Percentiles rank a stretch among this genome's conserved stretches.
phyloP scores from a whole-genome alignment of 345 rosid genomes.

The Conringia planisiliqua region DNA sequence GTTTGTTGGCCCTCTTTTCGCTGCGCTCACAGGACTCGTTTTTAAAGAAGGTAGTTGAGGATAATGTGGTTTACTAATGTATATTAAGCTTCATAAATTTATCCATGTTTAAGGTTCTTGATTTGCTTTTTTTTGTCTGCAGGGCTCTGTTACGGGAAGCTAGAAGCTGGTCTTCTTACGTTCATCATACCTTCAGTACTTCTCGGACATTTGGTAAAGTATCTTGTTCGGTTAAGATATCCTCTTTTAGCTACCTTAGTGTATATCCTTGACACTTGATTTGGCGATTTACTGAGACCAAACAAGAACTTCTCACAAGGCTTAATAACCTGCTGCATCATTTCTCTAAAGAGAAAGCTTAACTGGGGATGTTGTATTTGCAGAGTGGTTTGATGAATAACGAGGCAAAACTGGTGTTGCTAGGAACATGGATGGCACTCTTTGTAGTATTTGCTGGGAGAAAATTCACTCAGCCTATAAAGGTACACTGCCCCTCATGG shows the following conservation, averaged over 20 bases:
- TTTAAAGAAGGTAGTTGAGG: constrained; percentile 76
- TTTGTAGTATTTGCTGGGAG: constrained; percentile 84
- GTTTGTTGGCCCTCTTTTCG: constrained; percentile 94
- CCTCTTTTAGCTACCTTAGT: constrained; percentile 3
- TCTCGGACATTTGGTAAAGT: constrained; percentile 84
- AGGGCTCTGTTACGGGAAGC: constrained; percentile 95
- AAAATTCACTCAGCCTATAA: constrained; percentile 87
- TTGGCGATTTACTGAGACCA: not conserved
- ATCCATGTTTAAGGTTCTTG: not conserved
- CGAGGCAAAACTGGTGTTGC: constrained; percentile 55
- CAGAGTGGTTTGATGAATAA: constrained; percentile 84
- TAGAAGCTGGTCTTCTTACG: constrained; percentile 90
- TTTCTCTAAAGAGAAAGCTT: not conserved
- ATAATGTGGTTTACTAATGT: not conserved
- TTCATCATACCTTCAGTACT: constrained; percentile 80
- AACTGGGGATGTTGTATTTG: not conserved
- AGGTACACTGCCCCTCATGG: constrained; percentile 42
- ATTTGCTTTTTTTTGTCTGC: constrained; percentile 18
- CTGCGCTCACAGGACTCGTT: constrained; percentile 84
- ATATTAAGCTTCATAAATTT: not conserved
- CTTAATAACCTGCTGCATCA: not conserved
- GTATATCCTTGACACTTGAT: not conserved
- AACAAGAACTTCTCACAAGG: not conserved
- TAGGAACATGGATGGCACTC: constrained; percentile 86
- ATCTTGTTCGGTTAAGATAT: not conserved